Evolutionary conservation across 495 filamentous ascomycete genomes (phyloP).

Genomic region (Achaetomiella virescens): DNA sequence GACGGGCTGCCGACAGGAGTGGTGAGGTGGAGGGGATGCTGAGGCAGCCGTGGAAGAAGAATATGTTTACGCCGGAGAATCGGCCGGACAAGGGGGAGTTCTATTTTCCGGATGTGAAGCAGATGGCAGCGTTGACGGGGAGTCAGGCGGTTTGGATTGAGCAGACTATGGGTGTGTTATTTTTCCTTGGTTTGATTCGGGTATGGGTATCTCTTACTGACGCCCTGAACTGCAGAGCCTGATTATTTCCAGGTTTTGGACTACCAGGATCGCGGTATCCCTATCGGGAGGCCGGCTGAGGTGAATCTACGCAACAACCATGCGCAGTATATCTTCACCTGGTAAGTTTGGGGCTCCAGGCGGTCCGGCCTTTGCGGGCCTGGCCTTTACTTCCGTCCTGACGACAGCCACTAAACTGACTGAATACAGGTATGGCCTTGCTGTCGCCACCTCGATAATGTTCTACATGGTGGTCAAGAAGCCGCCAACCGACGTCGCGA

Average conservation of each 20-base stretch:
- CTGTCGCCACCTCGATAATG: constrained; percentile 85
- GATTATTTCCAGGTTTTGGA: constrained; percentile 68
- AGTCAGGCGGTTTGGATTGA: constrained; percentile 92
- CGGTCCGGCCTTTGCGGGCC: background rate
- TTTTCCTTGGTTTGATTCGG: constrained; percentile 7
- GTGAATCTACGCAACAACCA: constrained; percentile 96
- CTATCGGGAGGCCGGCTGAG: constrained; percentile 83
- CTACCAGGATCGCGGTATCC: constrained; percentile 71
- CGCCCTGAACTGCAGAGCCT: constrained; percentile 49
- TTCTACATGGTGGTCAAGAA: constrained; percentile 88
- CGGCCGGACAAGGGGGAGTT: constrained; percentile 74
- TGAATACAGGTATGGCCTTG: constrained; percentile 72
- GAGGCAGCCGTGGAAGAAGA: constrained; percentile 89
- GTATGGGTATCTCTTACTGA: background rate
- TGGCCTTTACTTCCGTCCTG: background rate
- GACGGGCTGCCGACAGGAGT: constrained; percentile 57
- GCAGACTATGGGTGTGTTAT: constrained; percentile 76
- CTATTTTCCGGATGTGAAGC: constrained; percentile 86
- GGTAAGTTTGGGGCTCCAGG: constrained; percentile 50
- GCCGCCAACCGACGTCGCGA: constrained; percentile 64
- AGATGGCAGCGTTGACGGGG: constrained; percentile 84
- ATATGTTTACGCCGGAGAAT: constrained; percentile 93
- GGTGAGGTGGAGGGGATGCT: constrained; percentile 79
- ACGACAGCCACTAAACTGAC: constrained; percentile 5
- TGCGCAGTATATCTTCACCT: constrained; percentile 96